Evolutionary conservation across 2,329 filamentous ascomycete species (phyloP).

Genomic region (Eutypa lata): DNA sequence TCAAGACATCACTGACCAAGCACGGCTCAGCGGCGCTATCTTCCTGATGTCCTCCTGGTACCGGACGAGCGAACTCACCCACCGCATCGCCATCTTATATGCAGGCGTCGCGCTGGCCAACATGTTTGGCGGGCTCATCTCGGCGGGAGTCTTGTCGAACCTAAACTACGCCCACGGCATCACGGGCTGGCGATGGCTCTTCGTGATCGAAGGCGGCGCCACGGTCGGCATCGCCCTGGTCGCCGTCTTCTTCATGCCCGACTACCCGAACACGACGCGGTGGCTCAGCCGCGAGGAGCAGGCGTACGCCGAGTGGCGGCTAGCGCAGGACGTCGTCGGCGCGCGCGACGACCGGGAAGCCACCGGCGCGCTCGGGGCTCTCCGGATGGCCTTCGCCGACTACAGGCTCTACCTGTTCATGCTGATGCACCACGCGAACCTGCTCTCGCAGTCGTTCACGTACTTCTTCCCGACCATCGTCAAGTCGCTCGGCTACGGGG

Average conservation of each 20-base stretch:
- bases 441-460: not conserved
- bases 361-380: not conserved
- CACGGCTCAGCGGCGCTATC: not conserved
- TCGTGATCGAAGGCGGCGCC: not conserved
- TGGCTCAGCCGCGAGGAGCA: not conserved
- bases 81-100: not conserved
- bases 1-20: no score
- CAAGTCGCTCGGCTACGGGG: not conserved
- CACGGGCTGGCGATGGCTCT: not conserved
- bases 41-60: conserved; percentile 2
- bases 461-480: not conserved
- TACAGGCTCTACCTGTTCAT: not conserved
- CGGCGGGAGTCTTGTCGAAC: not conserved
- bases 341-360: not conserved
- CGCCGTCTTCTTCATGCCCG: not conserved
- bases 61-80: not conserved
- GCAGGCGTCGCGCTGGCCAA: not conserved
- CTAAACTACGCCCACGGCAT: no score
- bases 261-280: not conserved
- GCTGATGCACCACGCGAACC: not conserved
- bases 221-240: not conserved
- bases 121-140: not conserved
- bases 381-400: not conserved
- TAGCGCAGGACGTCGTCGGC: not conserved
- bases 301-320: not conserved